These are phyloP conservation scores for Nadsonia commutata DNA, from an alignment of 1,139 yeast species.

Conservation along the genomic window DNA sequence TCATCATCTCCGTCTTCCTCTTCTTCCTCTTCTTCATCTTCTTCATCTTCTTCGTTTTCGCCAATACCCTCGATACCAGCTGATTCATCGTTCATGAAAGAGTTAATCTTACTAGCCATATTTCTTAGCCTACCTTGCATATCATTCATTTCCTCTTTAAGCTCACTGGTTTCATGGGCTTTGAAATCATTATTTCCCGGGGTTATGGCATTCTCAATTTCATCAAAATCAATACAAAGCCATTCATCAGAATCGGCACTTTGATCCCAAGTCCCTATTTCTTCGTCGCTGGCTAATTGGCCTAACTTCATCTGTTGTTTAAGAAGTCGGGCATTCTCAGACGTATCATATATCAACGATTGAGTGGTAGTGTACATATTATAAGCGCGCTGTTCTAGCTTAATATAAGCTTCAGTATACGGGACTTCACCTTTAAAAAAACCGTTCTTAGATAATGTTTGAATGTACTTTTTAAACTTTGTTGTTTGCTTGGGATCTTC, in stretches of 20 bases:
- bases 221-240: neutral
- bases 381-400: constrained; percentile 8
- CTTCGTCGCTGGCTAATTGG: constrained; percentile 12
- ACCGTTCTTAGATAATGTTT: constrained; percentile 9
- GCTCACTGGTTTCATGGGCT: neutral
- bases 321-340: constrained; percentile 8
- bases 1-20: constrained; percentile 12
- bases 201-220: neutral
- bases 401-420: constrained; percentile 8
- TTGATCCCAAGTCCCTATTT: constrained; percentile 13
- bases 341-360: constrained; percentile 2
- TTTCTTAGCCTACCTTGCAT: constrained; percentile 10
- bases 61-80: constrained; percentile 18
- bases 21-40: constrained; percentile 13
- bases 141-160: constrained; percentile 9
- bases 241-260: constrained; percentile 12
- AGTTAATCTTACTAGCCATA: constrained; percentile 14
- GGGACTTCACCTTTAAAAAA: constrained; percentile 10
- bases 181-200: neutral
- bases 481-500: constrained; percentile 6
- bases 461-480: constrained; percentile 9
- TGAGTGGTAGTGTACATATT: constrained; percentile 8
- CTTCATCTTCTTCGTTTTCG: constrained; percentile 12
- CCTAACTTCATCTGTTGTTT: constrained; percentile 4
- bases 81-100: constrained; percentile 17